phyloP scores from a whole-genome alignment of 2,329 filamentous ascomycete species.

The Furcasterigmium furcatum region DNA sequence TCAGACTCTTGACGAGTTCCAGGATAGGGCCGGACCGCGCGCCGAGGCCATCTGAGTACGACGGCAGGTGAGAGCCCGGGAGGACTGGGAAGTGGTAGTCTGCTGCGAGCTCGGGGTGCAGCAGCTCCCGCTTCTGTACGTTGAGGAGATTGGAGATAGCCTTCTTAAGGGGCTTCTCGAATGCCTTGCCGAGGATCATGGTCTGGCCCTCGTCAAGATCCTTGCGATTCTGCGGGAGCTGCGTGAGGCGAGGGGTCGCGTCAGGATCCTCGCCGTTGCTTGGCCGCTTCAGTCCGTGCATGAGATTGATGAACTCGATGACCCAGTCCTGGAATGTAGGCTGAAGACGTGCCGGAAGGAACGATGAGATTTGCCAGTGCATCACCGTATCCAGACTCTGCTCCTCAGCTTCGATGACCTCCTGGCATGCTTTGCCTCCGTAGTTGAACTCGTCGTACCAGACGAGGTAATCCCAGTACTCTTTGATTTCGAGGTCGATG shows the following conservation, averaged over 20 bases:
- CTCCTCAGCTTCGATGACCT: conserved; percentile 69
- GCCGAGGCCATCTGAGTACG: conserved; percentile 24
- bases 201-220: conserved; percentile 56
- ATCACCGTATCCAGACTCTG: conserved; percentile 88
- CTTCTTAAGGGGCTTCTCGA: conserved; percentile 87
- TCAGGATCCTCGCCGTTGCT: conserved; percentile 43
- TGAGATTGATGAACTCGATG: conserved; percentile 89
- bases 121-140: conserved; percentile 81
- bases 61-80: conserved; percentile 65
- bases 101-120: conserved; percentile 81
- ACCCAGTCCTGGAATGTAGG: conserved; percentile 88
- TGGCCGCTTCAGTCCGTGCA: conserved; percentile 82
- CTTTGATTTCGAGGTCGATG: conserved; percentile 92
- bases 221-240: conserved; percentile 51
- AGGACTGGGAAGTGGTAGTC: conserved; percentile 86
- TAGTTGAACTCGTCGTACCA: conserved; percentile 99
- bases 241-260: conserved; percentile 52
- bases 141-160: conserved; percentile 79
- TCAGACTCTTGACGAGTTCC: conserved; percentile 87
- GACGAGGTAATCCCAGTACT: conserved; percentile 98
- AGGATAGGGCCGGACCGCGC: conserved; percentile 66
- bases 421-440: conserved; percentile 84
- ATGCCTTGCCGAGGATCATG: conserved; percentile 73
- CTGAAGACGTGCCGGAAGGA: conserved; percentile 78
- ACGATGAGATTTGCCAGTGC: conserved; percentile 96